Base-by-base conservation (phyloP, 257 asterid species). In the Vinca minor region DNA sequence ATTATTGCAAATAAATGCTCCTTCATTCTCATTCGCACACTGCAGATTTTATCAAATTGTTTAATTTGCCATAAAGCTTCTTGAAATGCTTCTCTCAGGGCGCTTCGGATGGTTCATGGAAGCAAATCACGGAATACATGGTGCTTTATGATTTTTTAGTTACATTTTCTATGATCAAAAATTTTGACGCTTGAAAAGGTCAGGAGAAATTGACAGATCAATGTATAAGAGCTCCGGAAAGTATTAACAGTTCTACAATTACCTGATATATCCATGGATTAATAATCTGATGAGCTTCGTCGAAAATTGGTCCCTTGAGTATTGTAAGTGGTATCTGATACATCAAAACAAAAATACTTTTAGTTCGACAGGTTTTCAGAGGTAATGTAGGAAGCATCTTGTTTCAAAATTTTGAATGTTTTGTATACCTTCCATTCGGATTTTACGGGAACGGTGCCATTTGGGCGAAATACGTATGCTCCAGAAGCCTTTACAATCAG, bases 191-290 rank as follows among this genome's bases (percentile, higher is more conserved):
- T 38, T 14, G 44, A 17, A 53, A 45, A 50, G 58, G 21, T 36
- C 25, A 47, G 59, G 29, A 25, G 21, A 54, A 55, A 14, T 5
- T 28, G 8, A 12, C 35, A 11, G 14, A 21, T 49, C 32, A 5
- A 15, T 25, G 20, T 10, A 28, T 32, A 11, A 26, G 25, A 53
- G 36, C 35, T 26, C 5, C n/a, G 12, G 31, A 18, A 54, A 54
- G 2, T 3, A 11, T 32, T n/a, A 49, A 29, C 58, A 48, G 17
- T 29, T 32, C 29, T 26, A 1, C 32, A 45, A 21, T 20, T 36
- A 92, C 98, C 97, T 92, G 98, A 79, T 79, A 85, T 75, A 89
- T 78, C 98, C 97, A 89, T n/a, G 96, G 76, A 76, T 63, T 81
- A 15, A 92, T 69, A 64, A 41, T 79, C 82, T 89, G 95, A 77